Base-by-base conservation (phyloP, 257 asterid genomes). In the Cordia subcordata region DNA sequence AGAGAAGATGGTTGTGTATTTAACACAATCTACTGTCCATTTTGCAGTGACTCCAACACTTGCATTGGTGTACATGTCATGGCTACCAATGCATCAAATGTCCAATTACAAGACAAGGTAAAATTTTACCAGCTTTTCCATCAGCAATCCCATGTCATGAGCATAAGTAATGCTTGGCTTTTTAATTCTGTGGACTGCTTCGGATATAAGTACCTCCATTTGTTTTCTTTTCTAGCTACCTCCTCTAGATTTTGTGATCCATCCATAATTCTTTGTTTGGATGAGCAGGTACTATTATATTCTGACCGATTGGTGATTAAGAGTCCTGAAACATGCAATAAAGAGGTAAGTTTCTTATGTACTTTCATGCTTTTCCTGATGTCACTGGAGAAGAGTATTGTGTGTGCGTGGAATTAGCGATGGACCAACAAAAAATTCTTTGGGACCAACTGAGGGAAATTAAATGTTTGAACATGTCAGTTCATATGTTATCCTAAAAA, bases 1-100 rank as follows among this genome's bases (percentile, higher is more conserved):
- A 84, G 79, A 66, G 96, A 85, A 77, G 99, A 93, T 74, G 99
- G 99, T 19, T 93, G 99, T 49, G 99, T 93, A 20, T 93, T 67
- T 73, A 79, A 72, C 55, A 73, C 86, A 44, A 27, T 93, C 8
- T 85, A 81, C 72, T 93, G 99, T 71, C 95, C 97, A 46, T 84
- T 80, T 62, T 93, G 99, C 53, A 53, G 53, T 57, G 72, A 65
- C 57, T 64, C 81, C 15, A 69, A 67, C 52, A 75, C 71, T 67
- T 86, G 94, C 61, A 88, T 93, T 56, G 99, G 97, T 18, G 94
- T 83, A 57, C 94, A 82, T 66, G 93, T 89, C 66, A 82, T 78
- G 73, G 99, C 99, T 49, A 82, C 97, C 51, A 97, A 93, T 82
- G 82, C 81, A 16, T 62, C 64, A 39, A 93, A 93, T 70, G 33